phyloP scores from a whole-genome alignment of 768 basidiomycete species.

The Boletus subcaerulescens region DNA sequence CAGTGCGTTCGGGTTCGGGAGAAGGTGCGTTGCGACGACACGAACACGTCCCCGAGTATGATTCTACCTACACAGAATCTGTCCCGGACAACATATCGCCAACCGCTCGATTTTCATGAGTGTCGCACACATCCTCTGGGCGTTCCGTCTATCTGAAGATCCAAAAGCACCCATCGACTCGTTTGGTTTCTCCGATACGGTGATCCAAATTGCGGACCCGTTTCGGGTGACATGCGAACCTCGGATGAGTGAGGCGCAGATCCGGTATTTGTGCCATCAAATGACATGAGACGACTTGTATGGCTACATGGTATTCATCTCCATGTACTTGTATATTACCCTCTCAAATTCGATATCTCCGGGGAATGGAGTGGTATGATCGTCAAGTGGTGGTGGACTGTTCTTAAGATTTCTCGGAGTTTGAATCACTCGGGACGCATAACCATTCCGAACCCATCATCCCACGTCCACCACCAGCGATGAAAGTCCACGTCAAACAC shows the following conservation, averaged over 20 bases:
- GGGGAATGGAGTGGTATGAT: too few relatives aligned
- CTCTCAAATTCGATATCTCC: too few relatives aligned
- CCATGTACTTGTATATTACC: neutral
- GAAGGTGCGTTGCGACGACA: neutral
- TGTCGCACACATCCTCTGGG: neutral
- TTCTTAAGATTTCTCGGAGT: too few relatives aligned
- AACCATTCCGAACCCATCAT: too few relatives aligned
- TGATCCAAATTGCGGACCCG: neutral
- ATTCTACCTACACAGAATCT: neutral
- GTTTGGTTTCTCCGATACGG: neutral
- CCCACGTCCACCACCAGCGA: neutral
- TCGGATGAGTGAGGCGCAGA: neutral
- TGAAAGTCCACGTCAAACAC: slow-evolving; percentile 82
- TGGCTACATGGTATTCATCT: neutral
- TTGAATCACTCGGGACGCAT: too few relatives aligned
- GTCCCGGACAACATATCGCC: slow-evolving; percentile 1
- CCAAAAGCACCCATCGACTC: neutral
- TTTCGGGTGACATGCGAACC: slow-evolving; percentile 1
- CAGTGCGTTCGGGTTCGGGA: slow-evolving; percentile 4
- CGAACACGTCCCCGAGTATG: too few relatives aligned
- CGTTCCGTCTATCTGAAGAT: slow-evolving; percentile 3
- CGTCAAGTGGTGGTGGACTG: too few relatives aligned
- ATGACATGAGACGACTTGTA: neutral
- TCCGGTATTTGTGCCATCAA: neutral
- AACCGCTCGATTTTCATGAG: slow-evolving; percentile 3